phyloP scores from a whole-genome alignment of 495 filamentous ascomycete genomes.

The Haplographium delicatum region DNA sequence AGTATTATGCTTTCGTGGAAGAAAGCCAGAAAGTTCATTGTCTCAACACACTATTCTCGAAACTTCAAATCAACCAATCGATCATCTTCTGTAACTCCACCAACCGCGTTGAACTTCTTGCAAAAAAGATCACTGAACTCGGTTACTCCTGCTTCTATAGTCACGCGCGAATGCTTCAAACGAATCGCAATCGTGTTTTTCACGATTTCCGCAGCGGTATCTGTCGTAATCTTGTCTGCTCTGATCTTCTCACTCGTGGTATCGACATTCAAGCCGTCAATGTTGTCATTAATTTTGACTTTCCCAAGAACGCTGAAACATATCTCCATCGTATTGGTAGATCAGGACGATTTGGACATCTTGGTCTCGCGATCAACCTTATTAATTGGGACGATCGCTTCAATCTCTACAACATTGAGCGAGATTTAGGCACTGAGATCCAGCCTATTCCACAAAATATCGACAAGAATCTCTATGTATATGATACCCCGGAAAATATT shows the following conservation, averaged over 20 bases:
- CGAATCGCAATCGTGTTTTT: slow-evolving; percentile 95
- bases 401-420: slow-evolving; percentile 98
- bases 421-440: slow-evolving; percentile 95
- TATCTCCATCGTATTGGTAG: slow-evolving; percentile 98
- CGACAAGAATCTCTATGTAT: slow-evolving; percentile 97
- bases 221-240: slow-evolving; percentile 96
- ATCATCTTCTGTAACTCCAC: slow-evolving; percentile 99
- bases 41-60: slow-evolving; percentile 96
- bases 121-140: slow-evolving; percentile 98
- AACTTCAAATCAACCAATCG: slow-evolving; percentile 99
- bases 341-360: slow-evolving; percentile 93
- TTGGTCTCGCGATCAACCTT: slow-evolving; percentile 96
- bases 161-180: slow-evolving; percentile 97
- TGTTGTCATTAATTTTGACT: slow-evolving; percentile 99
- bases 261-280: slow-evolving; percentile 99
- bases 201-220: slow-evolving; percentile 98
- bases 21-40: slow-evolving; percentile 99
- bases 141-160: slow-evolving; percentile 99
- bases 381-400: slow-evolving; percentile 99
- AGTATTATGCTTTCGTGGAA: slow-evolving; percentile 98
- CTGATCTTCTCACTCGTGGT: slow-evolving; percentile 93
- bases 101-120: slow-evolving; percentile 92
- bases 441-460: slow-evolving; percentile 89
- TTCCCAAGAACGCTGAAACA: slow-evolving; percentile 98
- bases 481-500: slow-evolving; percentile 92